phyloP scores from a whole-genome alignment of 345 rosid species.

The Reutealis trisperma region DNA sequence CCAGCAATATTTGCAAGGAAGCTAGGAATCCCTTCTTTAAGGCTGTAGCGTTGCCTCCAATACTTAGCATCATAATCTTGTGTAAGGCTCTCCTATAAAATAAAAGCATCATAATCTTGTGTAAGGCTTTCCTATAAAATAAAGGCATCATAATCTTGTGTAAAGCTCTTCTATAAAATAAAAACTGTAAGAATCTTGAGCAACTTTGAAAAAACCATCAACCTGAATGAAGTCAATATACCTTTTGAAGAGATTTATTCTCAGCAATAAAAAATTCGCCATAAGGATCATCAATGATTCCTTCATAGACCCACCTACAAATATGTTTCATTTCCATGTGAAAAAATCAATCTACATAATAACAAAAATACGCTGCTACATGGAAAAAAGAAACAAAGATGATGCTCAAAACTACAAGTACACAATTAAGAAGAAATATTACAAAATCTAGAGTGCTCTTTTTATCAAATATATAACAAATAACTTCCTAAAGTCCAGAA shows the following conservation, averaged over 20 bases:
- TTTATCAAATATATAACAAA: background rate
- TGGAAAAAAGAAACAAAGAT: background rate
- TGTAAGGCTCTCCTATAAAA: conserved; percentile 88
- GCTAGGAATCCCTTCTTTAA: conserved; percentile 91
- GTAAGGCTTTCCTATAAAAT: conserved; percentile 91
- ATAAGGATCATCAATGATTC: conserved; percentile 94
- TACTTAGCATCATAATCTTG: conserved; percentile 80
- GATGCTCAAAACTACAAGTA: conserved; percentile 13
- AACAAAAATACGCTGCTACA: conserved; percentile 9
- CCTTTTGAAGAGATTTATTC: conserved; percentile 89
- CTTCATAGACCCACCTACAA: conserved; percentile 98
- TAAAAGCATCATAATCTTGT: conserved; percentile 76
- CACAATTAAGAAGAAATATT: background rate
- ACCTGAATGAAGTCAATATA: conserved; percentile 23
- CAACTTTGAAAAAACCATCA: conserved; percentile 8
- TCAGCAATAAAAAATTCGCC: conserved; percentile 95
- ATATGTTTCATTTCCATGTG: conserved; percentile 22
- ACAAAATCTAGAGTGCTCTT: background rate
- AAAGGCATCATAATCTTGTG: conserved; percentile 77
- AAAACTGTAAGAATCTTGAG: conserved; percentile 31
- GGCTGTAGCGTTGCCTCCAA: conserved; percentile 88
- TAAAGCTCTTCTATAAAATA: conserved; percentile 81
- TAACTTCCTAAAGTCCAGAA: background rate
- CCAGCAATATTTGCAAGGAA: conserved; percentile 91
- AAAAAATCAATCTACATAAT: conserved; percentile 22